Conservation (phyloP, 768 basidiomycete species). For the Grammothele lineata region DNA sequence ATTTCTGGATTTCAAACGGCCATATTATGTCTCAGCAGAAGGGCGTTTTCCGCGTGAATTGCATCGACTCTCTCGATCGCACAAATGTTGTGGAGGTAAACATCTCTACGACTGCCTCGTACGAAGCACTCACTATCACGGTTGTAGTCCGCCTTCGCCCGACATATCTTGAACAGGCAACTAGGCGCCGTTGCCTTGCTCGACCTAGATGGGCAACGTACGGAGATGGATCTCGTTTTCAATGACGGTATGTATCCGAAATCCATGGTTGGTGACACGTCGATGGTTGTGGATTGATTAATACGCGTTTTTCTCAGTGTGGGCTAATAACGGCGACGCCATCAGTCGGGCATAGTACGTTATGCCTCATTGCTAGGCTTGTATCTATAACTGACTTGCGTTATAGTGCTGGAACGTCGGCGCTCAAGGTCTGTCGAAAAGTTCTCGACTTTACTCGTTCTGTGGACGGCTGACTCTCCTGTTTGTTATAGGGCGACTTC, state of each 20-base stretch:
- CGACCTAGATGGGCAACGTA: constrained; percentile 46
- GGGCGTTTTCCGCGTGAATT: constrained; percentile 87
- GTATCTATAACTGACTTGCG: constrained; percentile 10
- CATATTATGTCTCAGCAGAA: constrained; percentile 74
- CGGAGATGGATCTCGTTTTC: constrained; percentile 68
- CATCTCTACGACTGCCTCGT: background rate
- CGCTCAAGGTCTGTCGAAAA: constrained; percentile 91
- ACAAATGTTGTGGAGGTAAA: constrained; percentile 90
- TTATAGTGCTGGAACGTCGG: constrained; percentile 89
- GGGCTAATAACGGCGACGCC: constrained; percentile 98
- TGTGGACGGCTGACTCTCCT: too few species aligned
- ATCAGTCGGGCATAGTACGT: constrained; percentile 84
- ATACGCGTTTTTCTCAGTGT: too few species aligned
- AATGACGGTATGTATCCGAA: constrained; percentile 71
- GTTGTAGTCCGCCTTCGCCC: constrained; percentile 84
- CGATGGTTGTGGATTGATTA: too few species aligned
- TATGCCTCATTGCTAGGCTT: background rate
- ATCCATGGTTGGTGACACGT: too few species aligned
- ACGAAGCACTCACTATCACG: constrained; percentile 3
- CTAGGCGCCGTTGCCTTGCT: constrained; percentile 68
- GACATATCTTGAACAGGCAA: constrained; percentile 74
- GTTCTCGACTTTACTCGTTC: too few species aligned
- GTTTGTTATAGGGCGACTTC: constrained; percentile 84
- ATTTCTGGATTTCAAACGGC: constrained; percentile 76
- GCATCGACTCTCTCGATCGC: constrained; percentile 92